Conservation (phyloP, 768 basidiomycete species). For the Tulasnella sp. region DNA sequence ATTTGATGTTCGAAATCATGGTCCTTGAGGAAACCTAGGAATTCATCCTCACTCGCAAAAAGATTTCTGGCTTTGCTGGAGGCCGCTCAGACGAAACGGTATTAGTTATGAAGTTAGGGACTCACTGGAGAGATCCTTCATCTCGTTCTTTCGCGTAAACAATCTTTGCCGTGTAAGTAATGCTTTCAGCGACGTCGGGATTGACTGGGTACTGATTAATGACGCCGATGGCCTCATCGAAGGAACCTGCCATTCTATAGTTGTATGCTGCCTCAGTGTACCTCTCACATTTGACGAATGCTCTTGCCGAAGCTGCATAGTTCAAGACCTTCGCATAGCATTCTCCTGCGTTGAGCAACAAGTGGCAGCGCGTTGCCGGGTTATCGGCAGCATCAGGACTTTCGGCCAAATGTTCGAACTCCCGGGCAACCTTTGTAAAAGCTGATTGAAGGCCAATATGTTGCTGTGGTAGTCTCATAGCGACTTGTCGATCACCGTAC, state of each 20-base stretch:
- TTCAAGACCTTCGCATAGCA: neutral
- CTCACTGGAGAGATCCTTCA: constrained; percentile 38
- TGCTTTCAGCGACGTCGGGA: constrained; percentile 36
- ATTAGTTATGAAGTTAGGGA: neutral
- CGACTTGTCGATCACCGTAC: constrained; percentile 12
- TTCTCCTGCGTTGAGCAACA: neutral
- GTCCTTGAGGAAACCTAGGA: constrained; percentile 55
- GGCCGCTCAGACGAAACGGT: neutral
- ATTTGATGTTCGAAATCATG: constrained; percentile 51
- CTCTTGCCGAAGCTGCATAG: neutral
- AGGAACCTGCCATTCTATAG: constrained; percentile 9
- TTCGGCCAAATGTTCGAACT: neutral
- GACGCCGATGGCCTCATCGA: constrained; percentile 23
- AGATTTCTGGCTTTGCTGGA: constrained; percentile 48
- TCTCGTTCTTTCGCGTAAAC: constrained; percentile 46
- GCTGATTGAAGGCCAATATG: neutral
- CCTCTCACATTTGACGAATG: neutral
- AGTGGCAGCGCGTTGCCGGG: neutral
- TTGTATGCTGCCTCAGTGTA: constrained; percentile 25
- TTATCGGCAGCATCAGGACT: neutral
- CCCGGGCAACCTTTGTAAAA: neutral
- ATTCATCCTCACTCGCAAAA: constrained; percentile 53
- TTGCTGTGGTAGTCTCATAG: neutral
- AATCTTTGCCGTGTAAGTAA: constrained; percentile 48
- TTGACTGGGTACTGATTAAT: constrained; percentile 39